Evolutionary conservation across 495 filamentous ascomycete species (phyloP), one percentile per base, ranked within the genome.

Genomic region (Talaromyces thailandensis): DNA sequence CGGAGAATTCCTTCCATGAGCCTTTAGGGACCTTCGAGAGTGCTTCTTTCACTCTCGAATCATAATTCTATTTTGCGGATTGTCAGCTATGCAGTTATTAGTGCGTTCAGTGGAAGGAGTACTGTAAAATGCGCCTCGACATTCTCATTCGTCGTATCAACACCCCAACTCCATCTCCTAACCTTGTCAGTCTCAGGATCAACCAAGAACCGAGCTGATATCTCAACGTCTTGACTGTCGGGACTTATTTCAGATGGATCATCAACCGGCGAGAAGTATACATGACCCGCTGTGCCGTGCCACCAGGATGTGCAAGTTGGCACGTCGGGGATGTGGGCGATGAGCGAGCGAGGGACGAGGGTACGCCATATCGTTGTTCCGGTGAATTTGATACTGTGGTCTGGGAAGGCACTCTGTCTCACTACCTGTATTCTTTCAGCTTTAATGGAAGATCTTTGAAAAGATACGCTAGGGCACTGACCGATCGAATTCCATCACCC

Each of bases 401-500:
- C 63, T 3, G 70, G 68, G 56, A 74, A 76, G 0, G 72, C 37
- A 24, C 45, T 2, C 56, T 51, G 53, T 35, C 60, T 62, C 29
- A 66, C 62, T 29, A 51, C 50, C 43, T 62, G 24, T 18, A 32
- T 18, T 31, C 14, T 12, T 11, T 35, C 9, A 31, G 53, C 12
- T 11, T 35, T 26, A 26, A 35, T 8, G 3, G 11, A 35, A 6
- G 1, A 3, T 3, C 35, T 26, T 56, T 31, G 1, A 4, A 21
- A n/a, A n/a, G n/a, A 56, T 56, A 56, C 12, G 26, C 18, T 7
- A 31, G 8, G 28, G 29, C 12, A 66, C 75, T 26, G 58, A 82
- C 79, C 3, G 80, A 83, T 62, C 77, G 72, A 58, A 83, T 80
- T 5, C 80, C 80, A 67, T 83, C 81, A 14, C 75, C 81, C 7